Base-by-base conservation (phyloP, 2,329 filamentous ascomycete species). In the Lojkania enalia region DNA sequence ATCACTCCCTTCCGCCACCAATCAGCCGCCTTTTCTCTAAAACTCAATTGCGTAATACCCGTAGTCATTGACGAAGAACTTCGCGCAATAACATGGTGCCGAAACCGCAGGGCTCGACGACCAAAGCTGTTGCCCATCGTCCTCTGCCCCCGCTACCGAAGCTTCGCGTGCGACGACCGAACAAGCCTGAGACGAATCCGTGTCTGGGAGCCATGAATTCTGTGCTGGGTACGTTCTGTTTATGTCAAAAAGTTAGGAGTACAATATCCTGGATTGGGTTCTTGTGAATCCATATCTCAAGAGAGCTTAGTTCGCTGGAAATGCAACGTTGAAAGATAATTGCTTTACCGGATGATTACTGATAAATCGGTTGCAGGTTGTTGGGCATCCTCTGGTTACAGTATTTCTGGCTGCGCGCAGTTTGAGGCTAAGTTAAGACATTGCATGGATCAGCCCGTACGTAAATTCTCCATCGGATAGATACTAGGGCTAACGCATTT, bases 391-490 rank as follows among this genome's bases (percentile, higher is more conserved):
- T 81, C 85, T 20, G 88, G 88, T 36, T 85, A 86, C 71, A 86
- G 71, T 15, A 68, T 76, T n/a, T 75, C 79, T 61, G 82, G 79
- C 30, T 86, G 83, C 57, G 76, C 76, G 21, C 74, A 73, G 30
- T 67, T 86, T 23, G 83, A 86, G 63, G 74, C 82, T 57, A 78
- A 82, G 61, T 68, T 86, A 55, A 74, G 81, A 58, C 72, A 75
- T 41, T 86, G 83, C 67, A 96, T 96, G 90, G 92, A 97, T 75
- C 81, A 81, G 44, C 84, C 86, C 51, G 83, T 87, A 78, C 63
- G 77, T 77, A 69, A n/a, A n/a, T 44, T 33, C 45, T 12, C 36
- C 6, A 40, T 32, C 2, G 15, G 11, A 7, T 20, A 16, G 20
- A 14, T 4, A 29, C 18, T 6, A 31, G 14, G 19, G 20, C 31